Base-by-base conservation (phyloP, 2,329 filamentous ascomycete genomes). In the Lecanicillium sp. region DNA sequence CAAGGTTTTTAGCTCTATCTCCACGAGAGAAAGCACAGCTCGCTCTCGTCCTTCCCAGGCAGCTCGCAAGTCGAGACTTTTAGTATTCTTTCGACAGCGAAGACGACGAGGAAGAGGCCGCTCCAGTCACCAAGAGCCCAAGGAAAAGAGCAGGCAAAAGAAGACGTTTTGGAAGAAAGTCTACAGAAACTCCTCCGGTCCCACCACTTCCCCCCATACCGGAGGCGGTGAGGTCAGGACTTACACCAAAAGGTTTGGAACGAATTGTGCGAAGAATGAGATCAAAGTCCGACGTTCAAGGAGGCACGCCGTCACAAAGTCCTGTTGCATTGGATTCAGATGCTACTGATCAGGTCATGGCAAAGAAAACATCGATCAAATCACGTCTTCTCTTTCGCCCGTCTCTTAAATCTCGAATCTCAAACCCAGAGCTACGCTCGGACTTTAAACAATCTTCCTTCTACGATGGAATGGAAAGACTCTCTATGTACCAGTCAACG, bases 11-110 rank as follows among this genome's bases (percentile, higher is more conserved):
- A 10, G 47, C 54, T 6, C 47, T 61, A 34, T 49, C 44, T 1
- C 44, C 49, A 1, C 34, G 45, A 4, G 52, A 60, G 39, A 55
- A 55, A 42, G 55, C 53, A 4, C 43, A 49, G 29, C 47, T 62
- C 0, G 60, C 59, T 5, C 57, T 63, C 29, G 44, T 63, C 17
- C 40, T 63, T 17, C 59, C 59, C 3, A 55, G 54, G 39, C 56
- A 58, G 44, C 43, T 55, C 31, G 42, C 51, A 29, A 52, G 49
- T 47, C 59, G 59, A 48, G 46, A 56, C 17, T 57, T 57, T 37
- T 64, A 62, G 60, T 62, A 63, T 41, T 48, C 56, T 46, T 49
- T 60, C 45, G 58, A 62, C 49, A 60, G 55, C 30, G 59, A 59
- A 11, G 50, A 55, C 31, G 56, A 27, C 4, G 50, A 49, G 15